phyloP scores from a whole-genome alignment of 2,329 filamentous ascomycete genomes.

The Fusarium sp. region DNA sequence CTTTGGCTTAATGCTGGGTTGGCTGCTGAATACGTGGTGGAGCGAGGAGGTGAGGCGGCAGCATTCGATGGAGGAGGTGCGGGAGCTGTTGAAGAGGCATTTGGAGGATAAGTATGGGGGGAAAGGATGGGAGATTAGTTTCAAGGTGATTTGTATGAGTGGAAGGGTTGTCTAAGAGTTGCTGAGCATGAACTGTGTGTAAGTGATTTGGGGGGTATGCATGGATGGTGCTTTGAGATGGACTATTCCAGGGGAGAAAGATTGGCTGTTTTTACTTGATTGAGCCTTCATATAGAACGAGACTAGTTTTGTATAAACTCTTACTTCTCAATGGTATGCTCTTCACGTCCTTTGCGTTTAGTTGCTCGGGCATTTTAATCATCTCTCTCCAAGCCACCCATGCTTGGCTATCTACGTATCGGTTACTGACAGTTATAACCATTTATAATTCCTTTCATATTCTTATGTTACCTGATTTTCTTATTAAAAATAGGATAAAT shows the following conservation, averaged over 20 bases:
- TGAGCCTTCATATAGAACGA: too few species aligned
- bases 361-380: neutral
- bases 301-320: too few species aligned
- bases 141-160: slow-evolving; percentile 40
- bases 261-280: neutral
- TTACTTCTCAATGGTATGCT: neutral
- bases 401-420: too few species aligned
- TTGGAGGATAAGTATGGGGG: slow-evolving; percentile 53
- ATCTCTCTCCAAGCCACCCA: neutral
- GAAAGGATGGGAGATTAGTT: slow-evolving; percentile 41
- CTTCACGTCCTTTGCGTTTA: neutral
- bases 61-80: slow-evolving; percentile 51
- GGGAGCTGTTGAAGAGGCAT: slow-evolving; percentile 47
- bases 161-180: slow-evolving; percentile 32
- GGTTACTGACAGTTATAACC: too few species aligned
- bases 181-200: neutral
- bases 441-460: too few species aligned
- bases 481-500: neutral
- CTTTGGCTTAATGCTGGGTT: slow-evolving; percentile 53
- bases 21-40: slow-evolving; percentile 52
- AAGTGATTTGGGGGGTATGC: neutral
- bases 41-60: slow-evolving; percentile 50
- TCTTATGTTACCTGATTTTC: too few species aligned
- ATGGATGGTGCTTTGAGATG: neutral
- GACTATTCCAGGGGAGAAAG: neutral